Evolutionary conservation across 1,284 basidiomycete species (phyloP).

Genomic region (Flammula alnicola): DNA sequence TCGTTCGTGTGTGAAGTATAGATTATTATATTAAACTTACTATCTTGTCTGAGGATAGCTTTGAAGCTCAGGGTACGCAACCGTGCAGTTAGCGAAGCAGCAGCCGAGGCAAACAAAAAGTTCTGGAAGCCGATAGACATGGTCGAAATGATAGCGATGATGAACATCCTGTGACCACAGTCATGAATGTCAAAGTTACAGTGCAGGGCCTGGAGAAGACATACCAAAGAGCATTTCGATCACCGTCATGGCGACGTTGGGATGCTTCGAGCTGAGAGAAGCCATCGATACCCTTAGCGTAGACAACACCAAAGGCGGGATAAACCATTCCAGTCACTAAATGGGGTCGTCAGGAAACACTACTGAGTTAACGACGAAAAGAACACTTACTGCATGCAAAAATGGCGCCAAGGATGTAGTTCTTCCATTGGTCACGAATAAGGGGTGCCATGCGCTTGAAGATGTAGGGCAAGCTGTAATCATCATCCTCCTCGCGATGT

Average conservation of each 20-base stretch:
- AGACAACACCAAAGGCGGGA: conserved; percentile 86
- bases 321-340: conserved; percentile 79
- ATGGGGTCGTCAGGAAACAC: conserved; percentile 28
- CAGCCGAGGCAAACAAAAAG: conserved; percentile 69
- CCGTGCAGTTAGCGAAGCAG: conserved; percentile 69
- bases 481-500: conserved; percentile 47
- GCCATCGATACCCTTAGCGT: conserved; percentile 66
- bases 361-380: neutral
- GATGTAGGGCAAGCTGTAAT: conserved; percentile 58
- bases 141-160: conserved; percentile 78
- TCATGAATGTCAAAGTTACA: conserved; percentile 11
- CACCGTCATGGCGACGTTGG: conserved; percentile 56
- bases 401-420: conserved; percentile 59
- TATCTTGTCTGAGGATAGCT: conserved; percentile 84
- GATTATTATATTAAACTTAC: conserved; percentile 53
- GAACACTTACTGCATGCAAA: conserved; percentile 56
- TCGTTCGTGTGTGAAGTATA: neutral
- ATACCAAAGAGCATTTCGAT: conserved; percentile 73
- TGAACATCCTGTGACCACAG: conserved; percentile 64
- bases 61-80: conserved; percentile 75
- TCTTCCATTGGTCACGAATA: conserved; percentile 50
- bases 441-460: conserved; percentile 76
- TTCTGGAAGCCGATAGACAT: conserved; percentile 68
- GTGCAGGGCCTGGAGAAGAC: conserved; percentile 3
- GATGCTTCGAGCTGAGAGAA: conserved; percentile 55